Conservation (phyloP, 768 basidiomycete genomes). For the Artomyces pyxidatus region DNA sequence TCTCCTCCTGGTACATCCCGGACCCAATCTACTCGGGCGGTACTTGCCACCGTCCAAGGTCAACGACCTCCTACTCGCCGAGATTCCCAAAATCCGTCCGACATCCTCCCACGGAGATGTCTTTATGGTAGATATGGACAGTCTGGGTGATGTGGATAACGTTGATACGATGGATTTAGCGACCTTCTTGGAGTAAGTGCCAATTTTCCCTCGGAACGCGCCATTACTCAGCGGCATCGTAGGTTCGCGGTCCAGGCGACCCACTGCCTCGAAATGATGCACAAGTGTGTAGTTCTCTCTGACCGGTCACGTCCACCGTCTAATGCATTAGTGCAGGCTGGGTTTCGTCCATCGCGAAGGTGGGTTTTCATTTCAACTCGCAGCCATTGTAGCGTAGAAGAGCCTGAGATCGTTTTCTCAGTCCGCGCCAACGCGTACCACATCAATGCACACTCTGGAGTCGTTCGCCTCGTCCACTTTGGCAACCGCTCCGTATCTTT, state of each 20-base stretch:
- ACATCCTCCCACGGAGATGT: constrained; percentile 39
- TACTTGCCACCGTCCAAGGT: constrained; percentile 61
- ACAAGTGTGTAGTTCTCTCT: constrained; percentile 33
- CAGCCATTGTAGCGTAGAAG: neutral
- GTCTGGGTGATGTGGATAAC: constrained; percentile 46
- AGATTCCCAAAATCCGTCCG: constrained; percentile 34
- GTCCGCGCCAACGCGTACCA: constrained; percentile 75
- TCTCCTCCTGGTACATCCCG: constrained; percentile 63
- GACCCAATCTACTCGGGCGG: constrained; percentile 59
- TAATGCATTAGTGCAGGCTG: constrained; percentile 26
- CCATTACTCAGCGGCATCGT: constrained; percentile 4
- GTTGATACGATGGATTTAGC: constrained; percentile 73
- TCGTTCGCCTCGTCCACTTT: constrained; percentile 65
- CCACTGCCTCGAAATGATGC: constrained; percentile 59
- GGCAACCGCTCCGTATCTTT: constrained; percentile 68
- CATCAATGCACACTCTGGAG: constrained; percentile 58
- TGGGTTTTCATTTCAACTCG: constrained; percentile 14
- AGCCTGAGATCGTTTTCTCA: constrained; percentile 17
- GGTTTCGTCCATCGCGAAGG: constrained; percentile 67
- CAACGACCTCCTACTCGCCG: constrained; percentile 58
- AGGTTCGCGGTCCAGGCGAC: constrained; percentile 75
- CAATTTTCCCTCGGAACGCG: constrained; percentile 2
- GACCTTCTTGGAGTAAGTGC: constrained; percentile 60
- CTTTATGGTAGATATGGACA: constrained; percentile 42
- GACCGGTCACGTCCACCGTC: constrained; percentile 4